These are phyloP conservation scores for Perilla frutescens DNA, from an alignment of 257 asterid genomes.

Conservation along the genomic window DNA sequence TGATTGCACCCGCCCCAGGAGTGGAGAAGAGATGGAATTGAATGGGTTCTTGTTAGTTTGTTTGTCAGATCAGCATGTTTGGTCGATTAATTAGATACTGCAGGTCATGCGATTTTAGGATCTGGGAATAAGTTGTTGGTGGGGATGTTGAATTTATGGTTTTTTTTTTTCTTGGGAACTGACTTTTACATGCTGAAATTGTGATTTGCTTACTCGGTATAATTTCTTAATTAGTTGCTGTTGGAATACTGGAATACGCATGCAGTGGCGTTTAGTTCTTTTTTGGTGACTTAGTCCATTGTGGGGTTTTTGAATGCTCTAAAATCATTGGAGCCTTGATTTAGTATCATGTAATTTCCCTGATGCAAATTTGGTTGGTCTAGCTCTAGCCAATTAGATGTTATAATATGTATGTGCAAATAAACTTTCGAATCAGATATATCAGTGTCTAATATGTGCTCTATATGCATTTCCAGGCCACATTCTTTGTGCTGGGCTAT, in stretches of 20 bases:
- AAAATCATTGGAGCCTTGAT: not conserved
- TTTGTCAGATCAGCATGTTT: constrained; percentile 5
- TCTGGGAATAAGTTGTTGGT: constrained; percentile 23
- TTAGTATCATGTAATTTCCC: not conserved
- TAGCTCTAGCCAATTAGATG: not conserved
- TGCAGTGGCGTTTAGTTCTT: not conserved
- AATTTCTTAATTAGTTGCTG: not conserved
- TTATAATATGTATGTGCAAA: not conserved
- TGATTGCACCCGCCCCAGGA: constrained; percentile 15
- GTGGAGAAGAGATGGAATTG: constrained; percentile 12
- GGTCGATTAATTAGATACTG: not conserved
- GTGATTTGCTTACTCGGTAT: constrained; percentile 1
- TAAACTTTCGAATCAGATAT: not conserved
- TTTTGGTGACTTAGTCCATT: not conserved
- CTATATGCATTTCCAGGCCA: not conserved
- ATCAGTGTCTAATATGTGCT: too few species aligned
- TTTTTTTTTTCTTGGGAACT: not conserved
- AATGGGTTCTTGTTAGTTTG: not conserved
- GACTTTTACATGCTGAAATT: not conserved
- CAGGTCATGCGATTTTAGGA: constrained; percentile 8
- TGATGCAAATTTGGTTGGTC: not conserved
- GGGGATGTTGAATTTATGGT: not conserved
- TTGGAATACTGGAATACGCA: not conserved
- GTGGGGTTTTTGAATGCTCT: not conserved
- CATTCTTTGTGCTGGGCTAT: not conserved